Base-by-base conservation (phyloP, 352 stramenopile genomes). In the Thalassiosira mediterranea region DNA sequence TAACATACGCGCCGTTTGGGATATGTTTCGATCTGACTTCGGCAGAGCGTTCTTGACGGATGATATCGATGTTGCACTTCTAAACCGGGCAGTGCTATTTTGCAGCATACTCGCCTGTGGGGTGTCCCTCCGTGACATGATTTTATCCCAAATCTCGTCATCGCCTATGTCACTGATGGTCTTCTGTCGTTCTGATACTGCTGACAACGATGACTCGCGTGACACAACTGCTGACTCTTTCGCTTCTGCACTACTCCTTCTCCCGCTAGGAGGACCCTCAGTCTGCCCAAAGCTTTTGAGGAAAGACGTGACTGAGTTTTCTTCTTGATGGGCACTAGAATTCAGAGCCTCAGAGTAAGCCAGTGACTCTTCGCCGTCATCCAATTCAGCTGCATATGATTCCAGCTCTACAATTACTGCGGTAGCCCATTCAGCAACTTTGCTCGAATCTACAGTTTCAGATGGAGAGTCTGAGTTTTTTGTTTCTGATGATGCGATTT, bases 341-440 rank as follows among this genome's bases (percentile, higher is more conserved):
- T 34, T 23, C 32, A 38, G 52, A 34, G 29, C 61, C 29, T 40
- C 48, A 48, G 1, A 58, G 32, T 29, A 29, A 52, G 58, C 46
- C 17, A 38, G 29, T 57, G 11, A 51, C 46, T 59, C 46, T 49
- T 70, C 26, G 21, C 48, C 46, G 15, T 63, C 47, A 17, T 68
- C 61, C 26, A 81, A 56, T 60, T 81, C 72, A 44, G 71, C 46
- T 46, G 64, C 72, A 68, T 54, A 76, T 1, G 42, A 31, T 28
- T 76, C 31, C 23, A 81, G 44, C 32, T 69, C 67, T n/a, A 66
- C 70, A 51, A 53, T 34, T 38, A 81, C 64, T 48, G 21, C 10
- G 28, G 40, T 38, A 17, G 57, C 61, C 72, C 72, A 81, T 17
- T 74, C 72, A 63, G 17, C 28, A 4, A 81, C 19, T 69, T 76